Percentiles rank a stretch among this genome's conserved stretches.
Conservation (phyloP, 306 rosid species). For the Rosa multiflora region DNA sequence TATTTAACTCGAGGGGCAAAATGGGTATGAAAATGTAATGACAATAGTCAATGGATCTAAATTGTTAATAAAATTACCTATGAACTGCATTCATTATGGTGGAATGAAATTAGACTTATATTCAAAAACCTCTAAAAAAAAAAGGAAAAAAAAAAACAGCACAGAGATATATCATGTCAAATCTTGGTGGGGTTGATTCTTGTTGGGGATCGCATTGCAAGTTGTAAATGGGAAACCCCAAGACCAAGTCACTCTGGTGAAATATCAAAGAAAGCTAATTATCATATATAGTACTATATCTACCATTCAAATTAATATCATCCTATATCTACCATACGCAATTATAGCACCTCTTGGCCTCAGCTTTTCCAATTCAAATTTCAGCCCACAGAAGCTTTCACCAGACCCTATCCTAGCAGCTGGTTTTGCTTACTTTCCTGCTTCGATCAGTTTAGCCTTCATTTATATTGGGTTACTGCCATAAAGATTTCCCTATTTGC, state of each 20-base stretch:
- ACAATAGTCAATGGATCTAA: too few species aligned
- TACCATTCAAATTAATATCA: not conserved
- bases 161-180: not conserved
- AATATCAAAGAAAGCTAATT: not conserved
- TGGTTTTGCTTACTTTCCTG: conserved; percentile 26
- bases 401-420: conserved; percentile 32
- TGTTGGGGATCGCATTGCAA: not conserved
- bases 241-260: not conserved
- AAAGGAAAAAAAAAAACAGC: too few species aligned
- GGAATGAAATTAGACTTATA: too few species aligned
- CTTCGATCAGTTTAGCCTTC: not conserved
- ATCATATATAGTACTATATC: not conserved
- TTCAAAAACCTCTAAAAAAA: too few species aligned
- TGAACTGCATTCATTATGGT: too few species aligned
- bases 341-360: conserved; percentile 21
- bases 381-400: conserved; percentile 42
- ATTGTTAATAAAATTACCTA: too few species aligned
- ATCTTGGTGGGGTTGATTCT: not conserved
- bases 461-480: not conserved
- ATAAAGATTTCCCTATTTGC: not conserved
- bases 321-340: conserved; percentile 17
- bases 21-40: too few species aligned
- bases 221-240: not conserved
- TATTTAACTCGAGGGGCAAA: too few species aligned
- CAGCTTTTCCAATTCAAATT: conserved; percentile 4